phyloP scores from a whole-genome alignment of 371 early-diverging fungal species.

The Lichtheimia corymbifera region DNA sequence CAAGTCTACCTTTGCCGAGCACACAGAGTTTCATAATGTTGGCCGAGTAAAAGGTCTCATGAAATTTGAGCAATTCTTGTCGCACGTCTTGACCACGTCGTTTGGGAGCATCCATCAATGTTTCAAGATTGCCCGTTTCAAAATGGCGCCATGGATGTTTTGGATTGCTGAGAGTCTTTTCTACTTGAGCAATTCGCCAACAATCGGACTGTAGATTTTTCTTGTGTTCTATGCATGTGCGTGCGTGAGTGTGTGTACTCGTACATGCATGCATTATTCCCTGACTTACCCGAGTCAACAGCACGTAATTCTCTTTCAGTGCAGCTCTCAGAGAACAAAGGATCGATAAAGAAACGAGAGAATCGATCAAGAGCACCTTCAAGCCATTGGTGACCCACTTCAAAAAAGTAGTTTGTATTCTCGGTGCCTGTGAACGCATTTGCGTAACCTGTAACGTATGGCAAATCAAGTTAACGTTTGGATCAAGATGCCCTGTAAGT shows the following conservation, averaged over 20 bases:
- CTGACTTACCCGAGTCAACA: constrained; percentile 78
- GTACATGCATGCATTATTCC: neutral
- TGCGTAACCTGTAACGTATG: constrained; percentile 46
- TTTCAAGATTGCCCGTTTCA: constrained; percentile 82
- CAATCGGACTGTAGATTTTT: constrained; percentile 87
- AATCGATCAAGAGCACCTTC: constrained; percentile 96
- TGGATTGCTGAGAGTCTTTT: constrained; percentile 71
- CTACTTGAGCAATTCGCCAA: constrained; percentile 84
- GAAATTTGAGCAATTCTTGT: constrained; percentile 81
- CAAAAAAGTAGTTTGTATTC: constrained; percentile 95
- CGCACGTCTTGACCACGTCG: constrained; percentile 77
- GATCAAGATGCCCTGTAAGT: neutral
- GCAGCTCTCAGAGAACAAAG: constrained; percentile 83
- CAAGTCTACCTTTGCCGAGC: constrained; percentile 72
- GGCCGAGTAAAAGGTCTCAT: constrained; percentile 88
- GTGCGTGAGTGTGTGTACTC: neutral
- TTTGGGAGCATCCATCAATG: constrained; percentile 74
- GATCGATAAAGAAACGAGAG: constrained; percentile 91
- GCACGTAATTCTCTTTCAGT: constrained; percentile 92
- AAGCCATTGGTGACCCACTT: constrained; percentile 79
- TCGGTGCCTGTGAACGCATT: constrained; percentile 94
- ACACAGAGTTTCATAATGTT: constrained; percentile 95
- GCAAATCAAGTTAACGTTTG: neutral
- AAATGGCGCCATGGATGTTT: constrained; percentile 86
- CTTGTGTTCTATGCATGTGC: constrained; percentile 72